Conservation (phyloP, 495 filamentous ascomycete genomes). For the Penicillium arizonense region DNA sequence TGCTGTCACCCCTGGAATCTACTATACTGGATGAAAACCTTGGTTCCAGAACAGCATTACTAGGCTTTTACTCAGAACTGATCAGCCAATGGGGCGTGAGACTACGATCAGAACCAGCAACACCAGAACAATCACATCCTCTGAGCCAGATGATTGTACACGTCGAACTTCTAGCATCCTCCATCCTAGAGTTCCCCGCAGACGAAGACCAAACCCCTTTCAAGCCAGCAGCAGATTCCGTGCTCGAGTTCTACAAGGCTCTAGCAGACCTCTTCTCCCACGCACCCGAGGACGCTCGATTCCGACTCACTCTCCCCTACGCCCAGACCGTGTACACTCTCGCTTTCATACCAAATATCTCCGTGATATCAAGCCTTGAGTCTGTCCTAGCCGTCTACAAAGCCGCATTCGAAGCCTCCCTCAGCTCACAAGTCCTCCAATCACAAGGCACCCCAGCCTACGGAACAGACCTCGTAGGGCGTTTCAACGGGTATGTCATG, state of each 20-base stretch:
- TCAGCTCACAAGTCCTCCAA: conserved; percentile 40
- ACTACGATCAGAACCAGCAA: conserved; percentile 27
- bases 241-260: conserved; percentile 70
- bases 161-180: conserved; percentile 60
- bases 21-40: conserved; percentile 52
- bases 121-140: conserved; percentile 31
- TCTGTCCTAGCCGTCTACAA: conserved; percentile 68
- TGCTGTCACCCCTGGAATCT: conserved; percentile 58
- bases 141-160: conserved; percentile 53
- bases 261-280: conserved; percentile 56
- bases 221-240: conserved; percentile 32
- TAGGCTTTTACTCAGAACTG: conserved; percentile 70
- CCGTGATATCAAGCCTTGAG: conserved; percentile 69
- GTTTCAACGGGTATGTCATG: conserved; percentile 87
- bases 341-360: conserved; percentile 59
- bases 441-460: conserved; percentile 33
- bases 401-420: conserved; percentile 66
- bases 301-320: conserved; percentile 66
- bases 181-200: conserved; percentile 51
- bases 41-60: conserved; percentile 51
- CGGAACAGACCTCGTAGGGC: conserved; percentile 53
- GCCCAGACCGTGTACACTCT: conserved; percentile 68
- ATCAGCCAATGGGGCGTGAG: conserved; percentile 65
- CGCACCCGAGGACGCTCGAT: conserved; percentile 41
- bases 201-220: conserved; percentile 6